Base-by-base conservation (phyloP, 192 early-diverging fungal genomes). In the Coemansia sp. region DNA sequence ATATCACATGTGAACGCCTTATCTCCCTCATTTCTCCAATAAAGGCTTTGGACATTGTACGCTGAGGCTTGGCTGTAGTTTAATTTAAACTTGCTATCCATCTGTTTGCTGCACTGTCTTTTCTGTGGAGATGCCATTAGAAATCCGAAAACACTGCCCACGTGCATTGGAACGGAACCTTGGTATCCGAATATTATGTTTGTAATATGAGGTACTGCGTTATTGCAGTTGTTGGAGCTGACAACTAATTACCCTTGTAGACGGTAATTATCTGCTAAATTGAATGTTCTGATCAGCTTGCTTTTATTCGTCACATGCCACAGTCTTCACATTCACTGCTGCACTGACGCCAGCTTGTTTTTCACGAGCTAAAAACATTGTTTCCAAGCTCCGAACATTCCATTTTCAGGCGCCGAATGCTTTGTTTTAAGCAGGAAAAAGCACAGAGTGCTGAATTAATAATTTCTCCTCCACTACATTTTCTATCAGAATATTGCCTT, bases 1-100 rank as follows among this genome's bases (percentile, higher is more conserved):
- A 21, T 61, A 53, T 46, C 24, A 29, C 59, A 61, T 24, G 59
- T 46, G 46, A 52, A 33, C 29, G 29, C 11, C 51, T 54, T n/a
- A 7, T 32, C 9, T 33, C 51, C 8, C 32, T 6, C 7, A 10
- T 22, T 22, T 32, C 61, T 54, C 25, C 51, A 17, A 1, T 17
- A 10, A 6, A 36, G 39, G 17, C 17, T 46, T 46, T 46, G 39
- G 3, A 4, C 39, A 46, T 46, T 46, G 39, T 46, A 0, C 17
- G 39, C 14, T 46, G 39, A 46, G 3, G 14, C 39, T 46, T 46
- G 39, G 39, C 39, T 46, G 9, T 46, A 17, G 17, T 46, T 46
- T 46, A 46, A 46, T 46, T 46, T 46, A 36, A 36, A 36, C 33
- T 17, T 17, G 33, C 39, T 46, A 14, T 4, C 6, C 10, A 36